These are phyloP conservation scores for Kwoniella newhampshirensis DNA, from an alignment of 768 basidiomycete species.

Conservation along the genomic window DNA sequence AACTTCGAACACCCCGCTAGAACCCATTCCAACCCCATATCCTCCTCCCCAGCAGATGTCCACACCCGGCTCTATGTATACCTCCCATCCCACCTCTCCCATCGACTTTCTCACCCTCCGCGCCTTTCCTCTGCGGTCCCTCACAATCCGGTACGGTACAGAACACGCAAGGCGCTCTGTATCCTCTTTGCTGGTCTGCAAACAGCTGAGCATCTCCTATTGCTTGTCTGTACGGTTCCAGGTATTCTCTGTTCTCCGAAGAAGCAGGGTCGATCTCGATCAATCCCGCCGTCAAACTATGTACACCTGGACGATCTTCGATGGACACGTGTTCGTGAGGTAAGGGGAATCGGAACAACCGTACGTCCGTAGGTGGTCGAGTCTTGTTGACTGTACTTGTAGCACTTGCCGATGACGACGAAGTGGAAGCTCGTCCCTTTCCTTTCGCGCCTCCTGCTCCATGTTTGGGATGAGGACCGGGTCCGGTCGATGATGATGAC, in stretches of 20 bases:
- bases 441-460: slow-evolving; percentile 7
- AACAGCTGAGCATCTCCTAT: slow-evolving; percentile 37
- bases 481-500: not conserved
- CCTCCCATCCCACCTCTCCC: slow-evolving; percentile 47
- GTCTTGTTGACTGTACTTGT: slow-evolving; percentile 7
- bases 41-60: slow-evolving; percentile 44
- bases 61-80: slow-evolving; percentile 46
- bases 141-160: slow-evolving; percentile 51
- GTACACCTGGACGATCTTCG: slow-evolving; percentile 4
- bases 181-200: slow-evolving; percentile 8
- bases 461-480: slow-evolving; percentile 7
- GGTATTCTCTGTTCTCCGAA: slow-evolving; percentile 31
- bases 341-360: slow-evolving; percentile 47
- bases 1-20: too few relatives aligned
- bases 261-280: slow-evolving; percentile 32
- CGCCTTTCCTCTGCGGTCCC: slow-evolving; percentile 45
- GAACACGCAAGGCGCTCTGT: slow-evolving; percentile 32
- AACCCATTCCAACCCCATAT: slow-evolving; percentile 45
- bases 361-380: slow-evolving; percentile 43
- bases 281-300: slow-evolving; percentile 32
- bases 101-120: slow-evolving; percentile 49
- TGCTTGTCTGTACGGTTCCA: slow-evolving; percentile 36
- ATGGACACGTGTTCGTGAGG: slow-evolving; percentile 22
- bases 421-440: slow-evolving; percentile 19
- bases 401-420: not conserved